phyloP scores from a whole-genome alignment of 202 grass and related monocot genomes.

The Panicum virgatum region DNA sequence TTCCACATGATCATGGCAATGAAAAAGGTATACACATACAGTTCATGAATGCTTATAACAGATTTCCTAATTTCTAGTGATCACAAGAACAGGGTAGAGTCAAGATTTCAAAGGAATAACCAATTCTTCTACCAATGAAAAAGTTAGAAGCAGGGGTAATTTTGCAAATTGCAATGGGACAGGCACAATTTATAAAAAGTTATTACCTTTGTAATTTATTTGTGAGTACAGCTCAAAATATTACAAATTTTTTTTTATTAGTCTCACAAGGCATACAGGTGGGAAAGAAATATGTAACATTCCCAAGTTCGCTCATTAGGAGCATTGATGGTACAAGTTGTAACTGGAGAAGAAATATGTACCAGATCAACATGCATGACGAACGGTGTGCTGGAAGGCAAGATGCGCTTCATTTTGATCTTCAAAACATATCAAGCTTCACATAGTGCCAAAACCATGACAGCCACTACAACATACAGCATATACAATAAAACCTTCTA shows the following conservation, averaged over 20 bases:
- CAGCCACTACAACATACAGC: not conserved
- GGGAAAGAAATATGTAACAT: too few relatives aligned
- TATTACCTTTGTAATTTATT: not conserved
- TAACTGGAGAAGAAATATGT: conserved; percentile 29
- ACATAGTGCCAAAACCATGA: not conserved
- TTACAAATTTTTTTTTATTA: not conserved
- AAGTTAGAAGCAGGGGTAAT: not conserved
- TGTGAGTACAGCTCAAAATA: not conserved
- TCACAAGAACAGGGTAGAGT: not conserved
- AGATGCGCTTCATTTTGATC: conserved; percentile 16
- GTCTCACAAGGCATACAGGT: not conserved
- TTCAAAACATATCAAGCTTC: not conserved
- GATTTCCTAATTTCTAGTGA: not conserved
- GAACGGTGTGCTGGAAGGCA: not conserved
- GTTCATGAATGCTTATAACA: not conserved
- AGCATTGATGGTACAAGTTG: not conserved
- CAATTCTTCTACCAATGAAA: not conserved
- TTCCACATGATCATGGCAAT: not conserved
- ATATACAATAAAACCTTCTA: conserved; percentile 34
- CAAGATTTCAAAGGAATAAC: not conserved
- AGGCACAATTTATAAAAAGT: not conserved
- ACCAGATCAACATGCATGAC: conserved; percentile 20
- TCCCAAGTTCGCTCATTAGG: too few relatives aligned
- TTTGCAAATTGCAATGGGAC: not conserved
- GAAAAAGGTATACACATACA: not conserved